phyloP scores from a whole-genome alignment of 2,329 filamentous ascomycete species.

The Fusarium sororula region DNA sequence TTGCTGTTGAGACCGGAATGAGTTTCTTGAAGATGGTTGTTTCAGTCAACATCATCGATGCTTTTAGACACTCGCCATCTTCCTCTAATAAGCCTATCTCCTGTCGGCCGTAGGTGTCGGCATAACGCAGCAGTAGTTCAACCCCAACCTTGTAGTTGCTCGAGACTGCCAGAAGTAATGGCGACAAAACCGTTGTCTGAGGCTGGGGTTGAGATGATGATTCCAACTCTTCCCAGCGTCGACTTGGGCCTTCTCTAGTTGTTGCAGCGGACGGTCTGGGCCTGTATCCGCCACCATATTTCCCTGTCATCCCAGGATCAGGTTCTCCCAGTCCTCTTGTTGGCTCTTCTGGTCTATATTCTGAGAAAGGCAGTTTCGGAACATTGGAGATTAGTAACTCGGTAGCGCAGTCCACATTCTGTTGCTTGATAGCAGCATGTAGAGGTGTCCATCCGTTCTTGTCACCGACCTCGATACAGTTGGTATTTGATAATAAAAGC shows the following conservation, averaged over 20 bases:
- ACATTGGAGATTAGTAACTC: fast-evolving
- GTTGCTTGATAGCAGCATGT: not conserved
- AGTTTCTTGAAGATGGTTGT: not conserved
- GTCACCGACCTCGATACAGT: not conserved
- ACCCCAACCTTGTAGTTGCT: not conserved
- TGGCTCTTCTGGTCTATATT: not conserved
- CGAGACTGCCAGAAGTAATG: not conserved
- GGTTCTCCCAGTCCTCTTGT: fast-evolving
- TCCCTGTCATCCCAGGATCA: not conserved
- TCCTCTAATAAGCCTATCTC: fast-evolving
- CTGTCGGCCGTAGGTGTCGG: not conserved
- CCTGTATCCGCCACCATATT: not conserved
- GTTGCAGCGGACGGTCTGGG: fast-evolving
- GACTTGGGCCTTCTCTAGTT: not conserved
- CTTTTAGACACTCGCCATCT: not conserved
- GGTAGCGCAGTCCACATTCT: fast-evolving
- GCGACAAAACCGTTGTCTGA: not conserved
- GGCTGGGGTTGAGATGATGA: not conserved
- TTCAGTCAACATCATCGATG: not conserved
- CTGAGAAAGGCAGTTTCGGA: not conserved
- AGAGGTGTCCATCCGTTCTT: not conserved
- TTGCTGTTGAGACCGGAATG: not conserved
- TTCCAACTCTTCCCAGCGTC: not conserved
- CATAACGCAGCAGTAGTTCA: not conserved
- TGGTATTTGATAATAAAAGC: not conserved